Conservation (phyloP, 1,284 basidiomycete species). For the Ustilago shanxiensis region DNA sequence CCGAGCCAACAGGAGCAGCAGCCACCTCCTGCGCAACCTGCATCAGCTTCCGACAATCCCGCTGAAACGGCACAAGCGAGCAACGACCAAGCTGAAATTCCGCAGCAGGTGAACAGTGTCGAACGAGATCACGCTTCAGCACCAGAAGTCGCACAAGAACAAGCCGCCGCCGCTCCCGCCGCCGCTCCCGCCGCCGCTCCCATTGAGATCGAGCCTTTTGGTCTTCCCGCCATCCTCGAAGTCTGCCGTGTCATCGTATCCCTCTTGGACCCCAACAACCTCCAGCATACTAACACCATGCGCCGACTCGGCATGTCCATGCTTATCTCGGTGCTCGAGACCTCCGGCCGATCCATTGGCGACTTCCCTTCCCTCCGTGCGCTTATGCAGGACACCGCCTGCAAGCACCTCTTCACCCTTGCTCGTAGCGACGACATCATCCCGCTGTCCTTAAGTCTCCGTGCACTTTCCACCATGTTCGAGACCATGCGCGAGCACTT, state of each 20-base stretch:
- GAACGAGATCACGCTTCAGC: constrained; percentile 3
- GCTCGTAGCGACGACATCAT: constrained; percentile 80
- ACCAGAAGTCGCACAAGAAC: not conserved
- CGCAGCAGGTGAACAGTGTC: not conserved
- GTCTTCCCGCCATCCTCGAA: constrained; percentile 91
- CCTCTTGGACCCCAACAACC: constrained; percentile 92
- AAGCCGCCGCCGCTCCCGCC: not conserved
- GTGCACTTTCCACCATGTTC: constrained; percentile 88
- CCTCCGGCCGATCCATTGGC: constrained; percentile 80
- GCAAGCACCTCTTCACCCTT: constrained; percentile 88
- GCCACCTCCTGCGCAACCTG: not conserved
- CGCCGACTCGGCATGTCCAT: constrained; percentile 88
- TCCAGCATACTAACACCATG: constrained; percentile 95
- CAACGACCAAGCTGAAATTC: not conserved
- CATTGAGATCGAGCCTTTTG: constrained; percentile 74
- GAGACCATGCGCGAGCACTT: constrained; percentile 87
- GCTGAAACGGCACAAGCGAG: not conserved
- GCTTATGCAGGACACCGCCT: constrained; percentile 87
- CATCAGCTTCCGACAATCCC: not conserved
- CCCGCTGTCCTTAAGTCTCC: constrained; percentile 83
- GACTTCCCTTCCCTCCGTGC: constrained; percentile 78
- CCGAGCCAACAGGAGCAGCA: constrained; percentile 7
- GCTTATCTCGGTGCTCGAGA: constrained; percentile 89
- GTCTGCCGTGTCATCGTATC: constrained; percentile 93
- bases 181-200: constrained; percentile 6